Conservation (phyloP, 768 basidiomycete species). For the Lactarius hengduanensis region DNA sequence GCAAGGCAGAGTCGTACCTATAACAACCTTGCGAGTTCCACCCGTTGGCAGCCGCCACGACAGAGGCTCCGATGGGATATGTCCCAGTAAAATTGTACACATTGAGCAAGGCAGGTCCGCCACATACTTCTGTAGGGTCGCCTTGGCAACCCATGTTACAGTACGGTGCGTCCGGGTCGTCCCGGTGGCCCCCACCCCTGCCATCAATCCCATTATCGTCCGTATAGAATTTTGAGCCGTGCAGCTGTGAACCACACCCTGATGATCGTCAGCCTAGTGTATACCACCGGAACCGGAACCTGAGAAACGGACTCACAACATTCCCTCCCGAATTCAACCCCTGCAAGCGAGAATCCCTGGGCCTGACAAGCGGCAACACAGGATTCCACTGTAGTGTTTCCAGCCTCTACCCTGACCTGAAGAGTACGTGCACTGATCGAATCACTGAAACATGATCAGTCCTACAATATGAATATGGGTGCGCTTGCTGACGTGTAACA, state of each 20-base stretch:
- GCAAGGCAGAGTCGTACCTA: background rate
- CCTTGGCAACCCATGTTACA: background rate
- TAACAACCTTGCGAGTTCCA: background rate
- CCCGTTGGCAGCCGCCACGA: background rate
- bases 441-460: conserved; percentile 33
- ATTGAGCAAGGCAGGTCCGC: background rate
- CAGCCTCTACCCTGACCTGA: conserved; percentile 35
- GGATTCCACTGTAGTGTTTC: conserved; percentile 58
- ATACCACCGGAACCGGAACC: background rate
- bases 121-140: background rate
- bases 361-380: conserved; percentile 67
- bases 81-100: background rate
- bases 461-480: background rate
- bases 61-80: background rate
- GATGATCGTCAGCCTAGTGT: background rate
- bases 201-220: background rate
- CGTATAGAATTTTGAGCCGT: background rate
- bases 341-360: conserved; percentile 69
- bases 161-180: background rate
- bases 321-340: conserved; percentile 64
- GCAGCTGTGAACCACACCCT: conserved; percentile 3
- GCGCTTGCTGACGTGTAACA: background rate
- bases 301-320: conserved; percentile 54
- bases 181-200: background rate
- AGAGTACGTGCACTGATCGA: conserved; percentile 37